phyloP scores from a whole-genome alignment of 1,139 yeast genomes.

The Blastobotrys indianensis region DNA sequence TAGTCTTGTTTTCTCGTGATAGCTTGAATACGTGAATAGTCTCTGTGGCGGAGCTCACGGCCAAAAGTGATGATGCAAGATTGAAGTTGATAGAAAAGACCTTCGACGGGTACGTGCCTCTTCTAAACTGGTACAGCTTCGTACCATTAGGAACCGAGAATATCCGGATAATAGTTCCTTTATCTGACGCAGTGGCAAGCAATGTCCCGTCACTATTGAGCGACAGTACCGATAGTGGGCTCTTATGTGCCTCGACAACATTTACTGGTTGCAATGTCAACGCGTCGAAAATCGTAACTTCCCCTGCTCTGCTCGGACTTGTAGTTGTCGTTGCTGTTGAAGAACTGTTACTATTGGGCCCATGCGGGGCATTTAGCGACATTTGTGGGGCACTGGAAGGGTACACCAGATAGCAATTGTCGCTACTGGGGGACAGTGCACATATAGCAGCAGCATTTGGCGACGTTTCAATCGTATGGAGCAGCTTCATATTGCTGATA shows the following conservation, averaged over 20 bases:
- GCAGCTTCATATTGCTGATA: conserved; percentile 74
- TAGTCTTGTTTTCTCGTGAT: conserved; percentile 16
- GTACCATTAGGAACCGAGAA: conserved; percentile 80
- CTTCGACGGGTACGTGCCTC: conserved; percentile 90
- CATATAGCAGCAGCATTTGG: conserved; percentile 53
- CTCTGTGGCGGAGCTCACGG: conserved; percentile 86
- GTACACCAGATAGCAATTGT: conserved; percentile 68
- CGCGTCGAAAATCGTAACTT: conserved; percentile 80
- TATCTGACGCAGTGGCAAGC: conserved; percentile 90
- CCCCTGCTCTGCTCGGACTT: conserved; percentile 54
- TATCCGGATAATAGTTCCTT: conserved; percentile 88
- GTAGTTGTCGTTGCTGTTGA: conserved; percentile 20
- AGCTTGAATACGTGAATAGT: conserved; percentile 84
- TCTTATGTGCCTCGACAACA: conserved; percentile 90
- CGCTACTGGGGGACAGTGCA: conserved; percentile 61
- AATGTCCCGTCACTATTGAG: conserved; percentile 75
- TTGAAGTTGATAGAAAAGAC: conserved; percentile 83
- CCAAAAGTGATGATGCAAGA: conserved; percentile 62
- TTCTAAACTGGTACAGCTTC: conserved; percentile 79
- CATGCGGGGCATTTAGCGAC: conserved; percentile 26
- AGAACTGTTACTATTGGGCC: conserved; percentile 12
- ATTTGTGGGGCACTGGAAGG: conserved; percentile 63
- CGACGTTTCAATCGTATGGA: conserved; percentile 82
- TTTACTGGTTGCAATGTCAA: conserved; percentile 73
- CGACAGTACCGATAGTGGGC: conserved; percentile 72